Evolutionary conservation across 495 filamentous ascomycete species (phyloP).

Genomic region (Filosporella fistucella): DNA sequence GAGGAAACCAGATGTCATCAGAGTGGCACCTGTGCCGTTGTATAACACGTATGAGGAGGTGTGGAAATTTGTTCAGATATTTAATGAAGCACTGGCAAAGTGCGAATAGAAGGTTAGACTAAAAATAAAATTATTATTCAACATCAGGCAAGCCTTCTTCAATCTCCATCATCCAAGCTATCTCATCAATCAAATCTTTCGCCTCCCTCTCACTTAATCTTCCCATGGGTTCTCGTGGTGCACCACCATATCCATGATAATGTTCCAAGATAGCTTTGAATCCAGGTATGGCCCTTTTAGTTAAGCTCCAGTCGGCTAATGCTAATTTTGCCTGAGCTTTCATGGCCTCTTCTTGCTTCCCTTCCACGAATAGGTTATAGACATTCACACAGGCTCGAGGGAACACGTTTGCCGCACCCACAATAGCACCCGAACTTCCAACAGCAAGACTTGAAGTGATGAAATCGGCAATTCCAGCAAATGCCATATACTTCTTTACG

Average conservation of each 20-base stretch:
- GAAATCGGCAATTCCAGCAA: slow-evolving; percentile 25
- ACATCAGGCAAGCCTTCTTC: too few relatives aligned
- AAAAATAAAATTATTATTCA: not conserved
- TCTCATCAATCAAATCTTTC: too few relatives aligned
- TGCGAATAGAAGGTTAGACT: slow-evolving; percentile 1
- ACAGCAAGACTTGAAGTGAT: slow-evolving; percentile 20
- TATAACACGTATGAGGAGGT: slow-evolving; percentile 87
- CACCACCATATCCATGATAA: slow-evolving; percentile 79
- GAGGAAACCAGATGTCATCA: slow-evolving; percentile 81
- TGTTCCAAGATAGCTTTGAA: slow-evolving; percentile 77
- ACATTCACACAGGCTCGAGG: slow-evolving; percentile 29
- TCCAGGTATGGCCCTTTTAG: slow-evolving; percentile 74
- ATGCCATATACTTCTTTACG: slow-evolving; percentile 54
- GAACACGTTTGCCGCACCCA: slow-evolving; percentile 25
- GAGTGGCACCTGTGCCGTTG: slow-evolving; percentile 88
- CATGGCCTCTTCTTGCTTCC: slow-evolving; percentile 31
- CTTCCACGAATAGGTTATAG: slow-evolving; percentile 27
- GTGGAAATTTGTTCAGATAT: slow-evolving; percentile 66
- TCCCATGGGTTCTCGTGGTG: slow-evolving; percentile 68
- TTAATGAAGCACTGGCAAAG: slow-evolving; percentile 43
- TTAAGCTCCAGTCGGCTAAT: slow-evolving; percentile 73
- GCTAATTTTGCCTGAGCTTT: slow-evolving; percentile 56
- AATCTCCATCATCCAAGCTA: too few relatives aligned
- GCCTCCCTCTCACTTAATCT: too few relatives aligned
- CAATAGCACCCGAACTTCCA: slow-evolving; percentile 23